Evolutionary conservation across 306 rosid species (phyloP).

Genomic region (Vigna nakashimae): DNA sequence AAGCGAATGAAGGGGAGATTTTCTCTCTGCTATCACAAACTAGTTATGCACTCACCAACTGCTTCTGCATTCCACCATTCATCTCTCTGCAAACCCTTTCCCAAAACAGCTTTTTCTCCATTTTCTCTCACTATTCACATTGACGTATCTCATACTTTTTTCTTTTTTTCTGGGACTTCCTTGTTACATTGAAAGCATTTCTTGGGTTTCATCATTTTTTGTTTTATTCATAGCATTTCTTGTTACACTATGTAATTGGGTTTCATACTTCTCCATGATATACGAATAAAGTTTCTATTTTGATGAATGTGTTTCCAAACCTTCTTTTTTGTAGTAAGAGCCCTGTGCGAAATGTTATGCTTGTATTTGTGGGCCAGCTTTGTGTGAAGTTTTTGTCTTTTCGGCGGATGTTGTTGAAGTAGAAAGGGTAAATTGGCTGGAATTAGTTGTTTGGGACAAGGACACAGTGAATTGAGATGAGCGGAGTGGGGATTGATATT

Average conservation of each 20-base stretch:
- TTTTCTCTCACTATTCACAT: conserved; percentile 14
- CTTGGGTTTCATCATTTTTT: conserved; percentile 1
- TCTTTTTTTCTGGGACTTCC: neutral
- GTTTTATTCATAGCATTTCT: neutral
- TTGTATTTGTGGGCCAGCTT: conserved; percentile 40
- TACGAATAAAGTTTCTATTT: conserved; percentile 22
- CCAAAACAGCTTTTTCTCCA: conserved; percentile 45
- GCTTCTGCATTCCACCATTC: conserved; percentile 37
- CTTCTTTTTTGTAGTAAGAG: conserved; percentile 24
- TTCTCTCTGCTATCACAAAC: conserved; percentile 50
- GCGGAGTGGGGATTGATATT: conserved; percentile 91
- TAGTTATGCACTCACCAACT: conserved; percentile 15
- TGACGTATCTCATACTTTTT: neutral
- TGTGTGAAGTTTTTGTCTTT: conserved; percentile 8
- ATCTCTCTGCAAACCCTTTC: conserved; percentile 31
- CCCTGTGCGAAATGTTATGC: conserved; percentile 40
- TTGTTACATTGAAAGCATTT: conserved; percentile 13
- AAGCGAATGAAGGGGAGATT: conserved; percentile 51
- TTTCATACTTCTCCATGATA: neutral
- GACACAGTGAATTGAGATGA: conserved; percentile 58
- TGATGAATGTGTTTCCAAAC: conserved; percentile 22
- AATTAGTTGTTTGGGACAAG: conserved; percentile 32
- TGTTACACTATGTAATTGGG: neutral
- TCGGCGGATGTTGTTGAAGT: conserved; percentile 41
- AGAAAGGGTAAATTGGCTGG: conserved; percentile 31